Conservation (phyloP, 2,329 filamentous ascomycete genomes). For the Malbranchea zuffiana region DNA sequence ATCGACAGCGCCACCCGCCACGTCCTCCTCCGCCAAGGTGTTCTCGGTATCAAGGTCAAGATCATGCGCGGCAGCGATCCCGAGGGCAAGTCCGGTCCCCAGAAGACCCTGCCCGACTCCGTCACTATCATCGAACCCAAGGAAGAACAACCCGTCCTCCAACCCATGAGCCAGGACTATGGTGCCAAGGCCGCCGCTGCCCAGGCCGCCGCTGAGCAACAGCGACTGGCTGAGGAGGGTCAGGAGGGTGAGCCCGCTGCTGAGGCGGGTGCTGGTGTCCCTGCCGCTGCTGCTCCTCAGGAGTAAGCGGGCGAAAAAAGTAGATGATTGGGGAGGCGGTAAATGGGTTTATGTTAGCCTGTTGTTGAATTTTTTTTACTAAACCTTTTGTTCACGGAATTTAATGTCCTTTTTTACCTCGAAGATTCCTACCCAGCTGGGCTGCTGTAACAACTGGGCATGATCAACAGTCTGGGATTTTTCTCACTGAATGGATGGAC, state of each 20-base stretch:
- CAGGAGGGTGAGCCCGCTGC: conserved; percentile 29
- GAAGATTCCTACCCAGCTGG: too few species aligned
- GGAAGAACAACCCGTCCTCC: conserved; percentile 91
- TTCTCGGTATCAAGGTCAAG: conserved; percentile 99
- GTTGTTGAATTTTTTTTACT: conserved; percentile 10
- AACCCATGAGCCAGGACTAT: conserved; percentile 97
- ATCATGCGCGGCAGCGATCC: conserved; percentile 99
- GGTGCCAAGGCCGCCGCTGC: conserved; percentile 75
- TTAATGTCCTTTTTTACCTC: background rate
- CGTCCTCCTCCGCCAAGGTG: conserved; percentile 99
- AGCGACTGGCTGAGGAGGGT: conserved; percentile 45
- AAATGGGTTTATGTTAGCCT: conserved; percentile 8
- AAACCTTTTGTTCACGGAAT: conserved; percentile 5
- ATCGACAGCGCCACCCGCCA: conserved; percentile 97
- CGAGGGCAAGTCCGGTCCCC: conserved; percentile 95
- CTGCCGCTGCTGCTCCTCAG: conserved; percentile 36
- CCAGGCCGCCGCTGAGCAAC: conserved; percentile 45
- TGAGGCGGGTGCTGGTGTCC: too few species aligned
- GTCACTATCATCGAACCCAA: conserved; percentile 99
- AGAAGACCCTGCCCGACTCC: conserved; percentile 94
- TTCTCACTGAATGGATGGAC: conserved; percentile 7
- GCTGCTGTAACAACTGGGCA: conserved; percentile 9
- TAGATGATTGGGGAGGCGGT: too few species aligned
- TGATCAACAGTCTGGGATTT: conserved; percentile 8
- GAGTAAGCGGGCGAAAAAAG: conserved; percentile 39